These are phyloP conservation scores for Cladosporium sphaerospermum DNA, from an alignment of 2,329 filamentous ascomycete genomes.

Conservation along the genomic window DNA sequence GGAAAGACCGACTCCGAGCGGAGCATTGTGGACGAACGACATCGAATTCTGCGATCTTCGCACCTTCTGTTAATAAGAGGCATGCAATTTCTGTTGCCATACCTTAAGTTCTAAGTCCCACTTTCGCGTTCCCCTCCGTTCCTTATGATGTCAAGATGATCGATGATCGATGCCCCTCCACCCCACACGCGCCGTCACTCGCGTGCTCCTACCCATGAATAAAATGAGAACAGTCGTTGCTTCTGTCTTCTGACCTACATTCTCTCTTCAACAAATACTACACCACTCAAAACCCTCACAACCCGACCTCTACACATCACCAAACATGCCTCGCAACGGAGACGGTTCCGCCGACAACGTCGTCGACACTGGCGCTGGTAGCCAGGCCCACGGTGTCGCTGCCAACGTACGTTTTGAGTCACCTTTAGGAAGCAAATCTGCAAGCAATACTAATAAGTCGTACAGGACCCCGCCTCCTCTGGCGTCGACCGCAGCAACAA, in stretches of 20 bases:
- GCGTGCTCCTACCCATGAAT: neutral
- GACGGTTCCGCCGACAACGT: slow-evolving; percentile 6
- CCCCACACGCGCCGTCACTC: neutral
- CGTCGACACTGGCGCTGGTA: slow-evolving; percentile 4
- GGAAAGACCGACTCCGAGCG: no score
- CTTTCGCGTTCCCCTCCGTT: neutral
- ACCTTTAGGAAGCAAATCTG: no score
- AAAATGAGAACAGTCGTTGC: neutral
- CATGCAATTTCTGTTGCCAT: no score
- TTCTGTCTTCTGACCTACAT: neutral
- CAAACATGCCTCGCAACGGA: slow-evolving; percentile 9
- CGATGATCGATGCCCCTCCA: neutral
- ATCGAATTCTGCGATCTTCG: no score
- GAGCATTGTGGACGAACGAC: no score
- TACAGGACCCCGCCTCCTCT: neutral
- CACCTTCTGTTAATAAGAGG: no score
- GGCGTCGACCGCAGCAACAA: slow-evolving; percentile 24
- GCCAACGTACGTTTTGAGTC: neutral
- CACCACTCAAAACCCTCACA: neutral
- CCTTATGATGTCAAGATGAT: neutral
- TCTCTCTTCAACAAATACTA: neutral
- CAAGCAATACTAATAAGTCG: no score
- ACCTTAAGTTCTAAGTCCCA: neutral
- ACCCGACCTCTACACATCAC: neutral
- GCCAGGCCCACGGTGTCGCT: slow-evolving; percentile 6